phyloP scores from a whole-genome alignment of 2,329 filamentous ascomycete genomes.

The Samsoniella hepiali region DNA sequence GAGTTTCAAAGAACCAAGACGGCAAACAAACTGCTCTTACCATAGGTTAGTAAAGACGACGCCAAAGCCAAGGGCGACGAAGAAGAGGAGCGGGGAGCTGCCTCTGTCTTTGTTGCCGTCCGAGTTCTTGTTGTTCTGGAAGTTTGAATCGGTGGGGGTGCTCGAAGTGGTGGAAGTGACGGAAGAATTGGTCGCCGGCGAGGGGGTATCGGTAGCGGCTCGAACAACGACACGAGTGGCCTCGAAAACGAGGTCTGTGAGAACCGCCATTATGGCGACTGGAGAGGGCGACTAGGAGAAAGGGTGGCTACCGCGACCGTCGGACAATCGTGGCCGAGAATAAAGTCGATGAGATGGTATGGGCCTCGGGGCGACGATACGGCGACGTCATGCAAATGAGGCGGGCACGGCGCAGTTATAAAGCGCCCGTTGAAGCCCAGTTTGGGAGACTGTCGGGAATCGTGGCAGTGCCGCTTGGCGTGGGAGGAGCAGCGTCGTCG shows the following conservation, averaged over 20 bases:
- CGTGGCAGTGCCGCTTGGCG: constrained; percentile 13
- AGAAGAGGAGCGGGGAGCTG: constrained; percentile 61
- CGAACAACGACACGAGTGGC: constrained; percentile 27
- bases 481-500: constrained; percentile 21
- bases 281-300: constrained; percentile 21
- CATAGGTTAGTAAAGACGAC: constrained; percentile 99
- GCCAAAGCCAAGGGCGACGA: constrained; percentile 92
- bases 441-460: not conserved
- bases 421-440: constrained; percentile 5
- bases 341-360: not conserved
- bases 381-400: constrained; percentile 1
- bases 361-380: not conserved
- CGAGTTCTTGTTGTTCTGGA: constrained; percentile 21
- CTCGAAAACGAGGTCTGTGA: constrained; percentile 27
- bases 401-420: not conserved
- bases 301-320: not conserved
- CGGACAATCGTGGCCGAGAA: not conserved
- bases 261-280: constrained; percentile 26
- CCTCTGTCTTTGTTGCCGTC: constrained; percentile 26
- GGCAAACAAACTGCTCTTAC: constrained; percentile 51
- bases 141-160: constrained; percentile 23
- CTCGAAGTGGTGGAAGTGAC: constrained; percentile 12
- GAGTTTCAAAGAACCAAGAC: not conserved
- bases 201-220: constrained; percentile 23
- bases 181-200: constrained; percentile 23